Percentiles rank a stretch among this genome's conserved stretches.
phyloP scores from a whole-genome alignment of 2,329 filamentous ascomycete genomes.

The Cladophialophora carrionii region DNA sequence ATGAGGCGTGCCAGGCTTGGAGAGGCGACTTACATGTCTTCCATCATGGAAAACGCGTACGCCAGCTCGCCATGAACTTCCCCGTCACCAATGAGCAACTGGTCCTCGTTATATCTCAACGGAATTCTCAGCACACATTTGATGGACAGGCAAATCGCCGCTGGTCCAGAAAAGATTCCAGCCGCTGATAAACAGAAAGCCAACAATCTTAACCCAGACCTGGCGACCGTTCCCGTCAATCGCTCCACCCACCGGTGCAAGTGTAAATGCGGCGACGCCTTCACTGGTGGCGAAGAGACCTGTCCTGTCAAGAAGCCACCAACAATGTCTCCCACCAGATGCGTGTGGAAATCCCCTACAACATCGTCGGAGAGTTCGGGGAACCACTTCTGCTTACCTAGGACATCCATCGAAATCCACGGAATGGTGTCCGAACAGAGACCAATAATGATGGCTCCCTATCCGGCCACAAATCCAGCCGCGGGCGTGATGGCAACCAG shows the following conservation, averaged over 20 bases:
- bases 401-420: conserved; percentile 56
- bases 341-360: conserved; percentile 56
- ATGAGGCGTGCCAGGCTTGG: too few relatives aligned
- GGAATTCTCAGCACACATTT: conserved; percentile 55
- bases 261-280: conserved; percentile 53
- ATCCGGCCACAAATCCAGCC: conserved; percentile 56
- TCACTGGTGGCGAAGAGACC: conserved; percentile 66
- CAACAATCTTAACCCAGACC: conserved; percentile 56
- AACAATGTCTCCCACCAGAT: conserved; percentile 55
- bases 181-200: conserved; percentile 55
- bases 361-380: conserved; percentile 63
- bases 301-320: conserved; percentile 65
- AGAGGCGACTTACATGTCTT: conserved; percentile 26
- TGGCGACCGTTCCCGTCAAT: conserved; percentile 57
- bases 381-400: conserved; percentile 56
- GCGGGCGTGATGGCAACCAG: conserved; percentile 58
- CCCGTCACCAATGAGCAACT: conserved; percentile 53
- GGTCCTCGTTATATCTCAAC: conserved; percentile 53
- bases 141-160: conserved; percentile 55
- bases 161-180: conserved; percentile 58
- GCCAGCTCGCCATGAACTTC: conserved; percentile 55
- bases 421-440: conserved; percentile 51
- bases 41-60: conserved; percentile 42
- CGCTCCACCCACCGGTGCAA: conserved; percentile 53
- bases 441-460: conserved; percentile 56